A percentile compares a stretch with the other conserved stretches of the same genome.
phyloP scores from a whole-genome alignment of 345 rosid species.

The Eucalyptus sideroxylon region DNA sequence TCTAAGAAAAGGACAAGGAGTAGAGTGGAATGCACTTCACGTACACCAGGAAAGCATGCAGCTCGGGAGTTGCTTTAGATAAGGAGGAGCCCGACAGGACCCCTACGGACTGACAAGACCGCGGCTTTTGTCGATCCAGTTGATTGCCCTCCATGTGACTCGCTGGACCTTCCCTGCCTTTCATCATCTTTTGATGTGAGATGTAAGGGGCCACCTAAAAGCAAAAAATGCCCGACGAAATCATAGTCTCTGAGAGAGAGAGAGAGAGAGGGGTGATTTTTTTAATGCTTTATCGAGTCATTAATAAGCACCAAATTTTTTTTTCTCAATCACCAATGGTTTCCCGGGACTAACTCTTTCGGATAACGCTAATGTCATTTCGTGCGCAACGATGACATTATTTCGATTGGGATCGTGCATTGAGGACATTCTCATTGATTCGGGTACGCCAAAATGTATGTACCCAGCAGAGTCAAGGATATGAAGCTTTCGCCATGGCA shows the following conservation, averaged over 20 bases:
- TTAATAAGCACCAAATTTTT: background rate
- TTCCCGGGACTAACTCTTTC: background rate
- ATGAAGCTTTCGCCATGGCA: background rate
- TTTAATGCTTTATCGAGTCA: background rate
- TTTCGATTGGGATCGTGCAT: background rate
- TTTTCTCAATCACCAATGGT: background rate
- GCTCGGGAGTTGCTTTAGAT: background rate
- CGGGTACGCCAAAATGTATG: background rate
- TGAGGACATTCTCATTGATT: background rate
- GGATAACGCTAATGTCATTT: background rate
- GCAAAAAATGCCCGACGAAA: background rate
- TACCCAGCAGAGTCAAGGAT: background rate
- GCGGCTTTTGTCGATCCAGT: background rate
- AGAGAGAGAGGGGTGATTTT: background rate
- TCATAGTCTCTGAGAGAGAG: background rate
- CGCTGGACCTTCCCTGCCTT: background rate
- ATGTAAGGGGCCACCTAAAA: background rate
- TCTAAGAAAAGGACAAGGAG: background rate
- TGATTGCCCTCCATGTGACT: background rate
- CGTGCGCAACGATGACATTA: background rate
- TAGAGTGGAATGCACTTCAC: slow-evolving; percentile 12
- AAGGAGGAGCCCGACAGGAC: background rate
- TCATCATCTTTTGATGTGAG: background rate
- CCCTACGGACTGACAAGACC: background rate
- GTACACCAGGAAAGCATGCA: background rate